Base-by-base conservation (phyloP, 1,284 basidiomycete species). In the Boletus sp. region DNA sequence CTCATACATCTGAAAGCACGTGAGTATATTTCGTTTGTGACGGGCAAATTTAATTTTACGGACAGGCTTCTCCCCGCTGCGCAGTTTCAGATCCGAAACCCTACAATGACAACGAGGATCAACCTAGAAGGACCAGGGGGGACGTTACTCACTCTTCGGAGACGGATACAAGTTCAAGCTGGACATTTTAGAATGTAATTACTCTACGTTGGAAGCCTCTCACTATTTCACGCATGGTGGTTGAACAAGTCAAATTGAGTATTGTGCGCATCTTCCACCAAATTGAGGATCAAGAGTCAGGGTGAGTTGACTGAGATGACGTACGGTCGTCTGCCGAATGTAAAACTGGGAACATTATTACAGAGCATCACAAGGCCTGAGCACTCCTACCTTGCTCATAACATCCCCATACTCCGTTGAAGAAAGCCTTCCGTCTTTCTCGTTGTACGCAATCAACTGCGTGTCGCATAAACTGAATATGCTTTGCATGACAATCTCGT, bases 351-450 rank as follows among this genome's bases (percentile, higher is more conserved):
- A 29, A 29, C 53, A 39, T 59, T 47, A 56, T 53, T 13, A 46
- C 31, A 50, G 39, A 46, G 12, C 9, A 36, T 51, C 45, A 57
- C 52, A 29, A 46, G 48, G 35, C 15, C 46, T 16, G 29, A 58
- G 55, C n/a, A 47, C 42, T 62, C 77, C 44, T 54, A 88, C 90
- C 78, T 87, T 91, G 81, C 88, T 91, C 90, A 92, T 92, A 59
- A 91, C 85, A 64, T 92, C 89, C 0, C 90, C 90, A 61, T 82
- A 91, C 55, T 90, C 84, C 2, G 91, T 92, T 1, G 84, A 83
- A 20, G 66, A 68, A 37, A 92, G 70, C 20, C 66, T 71, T 27
- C 76, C 78, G 16, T 74, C 71, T 5, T 71, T 76, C 8, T 74
- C 69, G 2, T 62, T 65, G 33, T 74, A 71, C n/a, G 76, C 71